These are phyloP conservation scores for Fusarium pseudoanthophilum DNA, from an alignment of 2,329 filamentous ascomycete genomes.

Conservation along the genomic window DNA sequence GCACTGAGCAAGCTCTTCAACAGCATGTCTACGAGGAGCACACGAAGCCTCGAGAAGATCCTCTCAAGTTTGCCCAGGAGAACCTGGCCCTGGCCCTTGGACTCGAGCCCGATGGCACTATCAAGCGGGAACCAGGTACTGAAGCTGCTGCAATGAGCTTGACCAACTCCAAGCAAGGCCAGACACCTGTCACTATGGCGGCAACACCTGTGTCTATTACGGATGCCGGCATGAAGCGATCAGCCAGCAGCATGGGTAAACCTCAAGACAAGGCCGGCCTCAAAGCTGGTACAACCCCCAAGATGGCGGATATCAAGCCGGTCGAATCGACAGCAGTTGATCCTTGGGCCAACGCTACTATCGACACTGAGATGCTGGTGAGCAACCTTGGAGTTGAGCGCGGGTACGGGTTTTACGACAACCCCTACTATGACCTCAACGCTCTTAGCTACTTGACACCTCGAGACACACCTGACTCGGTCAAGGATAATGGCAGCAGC, in stretches of 20 bases:
- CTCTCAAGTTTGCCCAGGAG: slow-evolving; percentile 63
- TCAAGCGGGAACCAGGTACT: slow-evolving; percentile 50
- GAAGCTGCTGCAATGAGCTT: slow-evolving; percentile 53
- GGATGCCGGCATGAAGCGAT: slow-evolving; percentile 62
- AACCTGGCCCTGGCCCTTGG: slow-evolving; percentile 61
- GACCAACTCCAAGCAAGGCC: slow-evolving; percentile 60
- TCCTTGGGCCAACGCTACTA: slow-evolving; percentile 56
- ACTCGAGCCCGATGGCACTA: slow-evolving; percentile 61
- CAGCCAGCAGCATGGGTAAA: slow-evolving; percentile 59
- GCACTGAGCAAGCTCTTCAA: slow-evolving; percentile 64
- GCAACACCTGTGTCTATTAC: slow-evolving; percentile 63
- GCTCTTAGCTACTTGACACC: slow-evolving; percentile 68
- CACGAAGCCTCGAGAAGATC: slow-evolving; percentile 64
- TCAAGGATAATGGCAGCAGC: slow-evolving; percentile 67
- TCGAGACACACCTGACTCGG: slow-evolving; percentile 73
- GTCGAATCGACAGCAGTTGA: slow-evolving; percentile 40
- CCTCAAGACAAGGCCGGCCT: slow-evolving; percentile 49
- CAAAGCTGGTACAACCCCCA: slow-evolving; percentile 47
- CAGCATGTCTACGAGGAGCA: slow-evolving; percentile 70
- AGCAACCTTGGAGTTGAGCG: slow-evolving; percentile 50
- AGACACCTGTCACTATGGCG: slow-evolving; percentile 56
- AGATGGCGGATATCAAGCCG: slow-evolving; percentile 45
- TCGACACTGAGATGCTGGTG: slow-evolving; percentile 61
- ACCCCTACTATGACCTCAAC: slow-evolving; percentile 53
- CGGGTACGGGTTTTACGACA: slow-evolving; percentile 49